phyloP scores from a whole-genome alignment of 768 basidiomycete species.

The Phlegmacium glaucopus region DNA sequence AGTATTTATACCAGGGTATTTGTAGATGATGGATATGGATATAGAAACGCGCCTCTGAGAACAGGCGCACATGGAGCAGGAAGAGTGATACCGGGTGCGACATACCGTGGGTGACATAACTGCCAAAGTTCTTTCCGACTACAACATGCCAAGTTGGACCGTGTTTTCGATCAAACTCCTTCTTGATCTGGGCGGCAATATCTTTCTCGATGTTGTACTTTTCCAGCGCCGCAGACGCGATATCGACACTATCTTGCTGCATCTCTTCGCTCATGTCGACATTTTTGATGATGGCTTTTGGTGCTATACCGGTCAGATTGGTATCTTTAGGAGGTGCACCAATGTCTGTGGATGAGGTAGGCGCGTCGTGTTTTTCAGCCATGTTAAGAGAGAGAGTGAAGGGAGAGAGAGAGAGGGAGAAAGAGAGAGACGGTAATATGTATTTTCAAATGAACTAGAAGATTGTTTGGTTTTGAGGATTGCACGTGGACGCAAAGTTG shows the following conservation, averaged over 20 bases:
- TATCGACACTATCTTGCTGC: conserved; percentile 92
- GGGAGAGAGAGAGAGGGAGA: too few species aligned
- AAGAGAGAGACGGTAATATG: too few species aligned
- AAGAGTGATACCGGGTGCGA: conserved; percentile 4
- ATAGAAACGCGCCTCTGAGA: too few species aligned
- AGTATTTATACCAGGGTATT: conserved; percentile 1
- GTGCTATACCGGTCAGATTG: conserved; percentile 35
- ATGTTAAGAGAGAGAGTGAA: conserved; percentile 24
- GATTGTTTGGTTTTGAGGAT: conserved; percentile 11
- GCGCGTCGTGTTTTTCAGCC: conserved; percentile 59
- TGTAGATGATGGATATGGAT: too few species aligned
- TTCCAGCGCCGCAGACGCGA: conserved; percentile 80
- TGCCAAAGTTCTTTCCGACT: conserved; percentile 98
- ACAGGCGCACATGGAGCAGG: too few species aligned
- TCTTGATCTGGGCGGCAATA: conserved; percentile 97
- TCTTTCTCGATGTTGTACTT: conserved; percentile 97
- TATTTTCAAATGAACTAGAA: conserved; percentile 5
- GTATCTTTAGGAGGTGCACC: conserved; percentile 37
- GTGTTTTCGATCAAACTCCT: conserved; percentile 91
- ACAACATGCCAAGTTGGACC: conserved; percentile 98
- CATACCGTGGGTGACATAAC: conserved; percentile 95
- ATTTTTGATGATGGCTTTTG: conserved; percentile 93
- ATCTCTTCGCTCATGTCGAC: conserved; percentile 97
- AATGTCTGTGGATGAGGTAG: conserved; percentile 53
- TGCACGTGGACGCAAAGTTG: conserved; percentile 21